Evolutionary conservation across 2,329 filamentous ascomycete genomes (phyloP), one percentile per base, ranked within the genome.

Genomic region (Cryphonectria japonica): DNA sequence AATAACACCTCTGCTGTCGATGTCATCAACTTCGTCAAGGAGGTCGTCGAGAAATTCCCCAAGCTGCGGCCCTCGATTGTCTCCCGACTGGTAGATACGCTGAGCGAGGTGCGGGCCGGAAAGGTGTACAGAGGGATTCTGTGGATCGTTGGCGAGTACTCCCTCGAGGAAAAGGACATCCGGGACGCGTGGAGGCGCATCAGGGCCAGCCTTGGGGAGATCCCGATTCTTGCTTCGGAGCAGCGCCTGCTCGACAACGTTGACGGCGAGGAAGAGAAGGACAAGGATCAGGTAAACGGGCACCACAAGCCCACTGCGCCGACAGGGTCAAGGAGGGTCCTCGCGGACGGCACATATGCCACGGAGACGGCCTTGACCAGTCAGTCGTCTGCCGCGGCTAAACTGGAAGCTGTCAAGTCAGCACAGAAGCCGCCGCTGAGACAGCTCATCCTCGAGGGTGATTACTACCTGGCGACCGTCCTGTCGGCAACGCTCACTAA

Each of bases 71-170:
- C 91, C 46, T 92, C 93, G 0, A 98, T 99, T 76, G 92, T 98
- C 8, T 90, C 92, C 77, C 92, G 95, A 72, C 85, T 99, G 22
- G 95, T 98, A 8, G 92, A 93, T 19, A 98, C 96, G 1, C 86
- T 99, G 61, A 91, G 91, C 76, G 96, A 99, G 81, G 96, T 99
- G 37, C 91, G 96, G 72, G 95, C 96, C 73, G 96, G 96, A 62
- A 99, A 98, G 85, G 95, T 99, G 22, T 99, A 98, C 81, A 90
- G 96, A 70, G 96, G 96, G 64, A 96, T 97, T 62, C 86, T 99
- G 74, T 99, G 96, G 96, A 97, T 98, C 77, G 91, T 99, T 75
- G 96, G 96, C 79, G 96, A 99, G 82, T 99, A 98, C 81, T 97
- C 95, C 41, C 84, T 97, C 43, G 94, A 98, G 79, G 93, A 96